These are phyloP conservation scores for Hypoxylon sp. DNA, from an alignment of 2,329 filamentous ascomycete genomes.

Conservation along the genomic window DNA sequence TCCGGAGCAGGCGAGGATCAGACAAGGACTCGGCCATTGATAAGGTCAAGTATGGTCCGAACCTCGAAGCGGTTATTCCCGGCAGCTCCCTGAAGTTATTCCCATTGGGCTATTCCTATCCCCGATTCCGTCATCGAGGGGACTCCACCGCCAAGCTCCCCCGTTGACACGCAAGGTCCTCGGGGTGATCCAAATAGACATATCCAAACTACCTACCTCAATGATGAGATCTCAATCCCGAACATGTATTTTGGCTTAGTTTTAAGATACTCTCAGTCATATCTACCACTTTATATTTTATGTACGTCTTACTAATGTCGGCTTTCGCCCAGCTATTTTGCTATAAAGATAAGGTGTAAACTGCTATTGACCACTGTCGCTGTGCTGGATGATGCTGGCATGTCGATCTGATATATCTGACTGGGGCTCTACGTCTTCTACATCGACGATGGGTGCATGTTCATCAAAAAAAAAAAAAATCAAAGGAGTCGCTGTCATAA, in stretches of 20 bases:
- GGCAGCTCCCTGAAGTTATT: conserved; percentile 20
- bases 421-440: too few relatives aligned
- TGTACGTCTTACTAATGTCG: not conserved
- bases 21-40: too few relatives aligned
- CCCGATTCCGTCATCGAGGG: conserved; percentile 30
- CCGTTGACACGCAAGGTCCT: not conserved
- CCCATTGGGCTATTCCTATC: conserved; percentile 31
- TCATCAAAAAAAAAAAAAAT: too few relatives aligned
- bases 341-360: not conserved
- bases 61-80: conserved; percentile 29
- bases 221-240: not conserved
- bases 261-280: not conserved
- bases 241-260: not conserved
- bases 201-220: not conserved
- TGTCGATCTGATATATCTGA: too few relatives aligned
- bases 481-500: too few relatives aligned
- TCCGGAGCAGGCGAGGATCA: conserved; percentile 4
- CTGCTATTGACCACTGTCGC: too few relatives aligned
- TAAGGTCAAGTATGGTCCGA: conserved; percentile 25
- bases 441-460: too few relatives aligned
- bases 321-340: not conserved
- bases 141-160: conserved; percentile 28
- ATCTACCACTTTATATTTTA: not conserved
- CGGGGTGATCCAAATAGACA: not conserved
- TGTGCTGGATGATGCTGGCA: too few relatives aligned